phyloP scores from a whole-genome alignment of 2,329 filamentous ascomycete genomes.

The Daldinia eschscholtzii region DNA sequence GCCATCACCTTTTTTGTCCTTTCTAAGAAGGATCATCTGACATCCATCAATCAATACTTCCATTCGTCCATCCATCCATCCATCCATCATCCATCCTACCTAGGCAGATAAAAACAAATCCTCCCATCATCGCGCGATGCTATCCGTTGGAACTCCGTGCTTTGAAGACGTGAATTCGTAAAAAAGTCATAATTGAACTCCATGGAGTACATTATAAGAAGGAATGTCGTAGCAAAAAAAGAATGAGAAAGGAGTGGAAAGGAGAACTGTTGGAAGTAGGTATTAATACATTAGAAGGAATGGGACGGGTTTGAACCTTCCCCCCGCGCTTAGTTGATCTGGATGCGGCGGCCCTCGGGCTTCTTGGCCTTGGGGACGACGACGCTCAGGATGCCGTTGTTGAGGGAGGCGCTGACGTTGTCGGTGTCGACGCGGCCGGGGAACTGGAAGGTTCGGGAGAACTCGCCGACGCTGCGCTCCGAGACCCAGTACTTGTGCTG shows the following conservation, averaged over 20 bases:
- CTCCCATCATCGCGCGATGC: background rate
- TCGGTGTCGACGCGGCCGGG: constrained; percentile 73
- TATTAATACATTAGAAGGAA: background rate
- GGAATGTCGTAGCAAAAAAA: constrained; percentile 12
- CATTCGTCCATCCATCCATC: background rate
- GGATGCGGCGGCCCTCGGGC: constrained; percentile 67
- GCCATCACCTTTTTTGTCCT: background rate
- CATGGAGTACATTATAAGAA: constrained; percentile 5
- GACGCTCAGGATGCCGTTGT: constrained; percentile 74
- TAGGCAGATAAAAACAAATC: background rate
- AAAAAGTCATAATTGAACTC: constrained; percentile 12
- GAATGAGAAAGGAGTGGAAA: background rate
- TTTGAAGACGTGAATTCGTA: constrained; percentile 20
- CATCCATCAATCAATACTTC: background rate
- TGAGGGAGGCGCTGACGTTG: constrained; percentile 70
- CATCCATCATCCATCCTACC: background rate
- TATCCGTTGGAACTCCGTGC: constrained; percentile 27
- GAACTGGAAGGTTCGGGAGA: constrained; percentile 77
- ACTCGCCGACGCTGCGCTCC: constrained; percentile 75
- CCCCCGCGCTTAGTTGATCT: constrained; percentile 66
- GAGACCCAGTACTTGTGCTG: constrained; percentile 76
- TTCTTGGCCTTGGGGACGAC: constrained; percentile 75
- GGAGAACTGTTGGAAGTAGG: background rate
- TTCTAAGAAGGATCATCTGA: background rate
- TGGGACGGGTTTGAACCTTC: no score